These are phyloP conservation scores for Nicotiana tomentosiformis DNA, from an alignment of 257 asterid species.

Conservation along the genomic window DNA sequence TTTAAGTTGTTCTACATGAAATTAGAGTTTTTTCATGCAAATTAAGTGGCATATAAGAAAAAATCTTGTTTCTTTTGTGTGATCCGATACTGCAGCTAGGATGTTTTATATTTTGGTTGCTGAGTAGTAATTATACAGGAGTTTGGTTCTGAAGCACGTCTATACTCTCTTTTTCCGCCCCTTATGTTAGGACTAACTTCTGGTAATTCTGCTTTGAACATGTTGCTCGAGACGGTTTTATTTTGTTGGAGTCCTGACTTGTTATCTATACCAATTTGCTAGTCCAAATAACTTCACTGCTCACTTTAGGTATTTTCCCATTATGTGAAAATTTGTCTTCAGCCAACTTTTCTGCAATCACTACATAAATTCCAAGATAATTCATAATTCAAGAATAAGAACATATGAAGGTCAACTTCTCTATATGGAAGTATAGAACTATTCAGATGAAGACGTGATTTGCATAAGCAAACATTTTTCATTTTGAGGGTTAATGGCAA, in stretches of 20 bases:
- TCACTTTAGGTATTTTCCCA: neutral
- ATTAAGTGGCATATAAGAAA: neutral
- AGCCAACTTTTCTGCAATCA: neutral
- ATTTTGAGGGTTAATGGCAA: neutral
- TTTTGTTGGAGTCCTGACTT: neutral
- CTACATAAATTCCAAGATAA: neutral
- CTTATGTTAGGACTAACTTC: neutral
- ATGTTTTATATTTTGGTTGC: neutral
- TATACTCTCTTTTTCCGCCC: neutral
- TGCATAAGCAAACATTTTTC: neutral
- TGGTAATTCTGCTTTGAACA: neutral
- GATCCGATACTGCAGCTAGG: neutral
- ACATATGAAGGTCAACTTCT: neutral
- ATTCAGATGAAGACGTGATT: neutral
- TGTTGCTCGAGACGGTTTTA: neutral
- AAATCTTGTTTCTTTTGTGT: neutral
- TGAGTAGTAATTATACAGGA: neutral
- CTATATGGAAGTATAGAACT: neutral
- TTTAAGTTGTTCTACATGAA: neutral
- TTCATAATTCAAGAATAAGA: neutral
- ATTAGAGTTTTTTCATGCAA: neutral
- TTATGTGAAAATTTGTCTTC: neutral
- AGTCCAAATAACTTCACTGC: neutral
- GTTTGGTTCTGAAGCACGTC: neutral
- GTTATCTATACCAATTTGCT: neutral